Conservation (phyloP, 2,329 filamentous ascomycete species). For the Fusarium hostae region DNA sequence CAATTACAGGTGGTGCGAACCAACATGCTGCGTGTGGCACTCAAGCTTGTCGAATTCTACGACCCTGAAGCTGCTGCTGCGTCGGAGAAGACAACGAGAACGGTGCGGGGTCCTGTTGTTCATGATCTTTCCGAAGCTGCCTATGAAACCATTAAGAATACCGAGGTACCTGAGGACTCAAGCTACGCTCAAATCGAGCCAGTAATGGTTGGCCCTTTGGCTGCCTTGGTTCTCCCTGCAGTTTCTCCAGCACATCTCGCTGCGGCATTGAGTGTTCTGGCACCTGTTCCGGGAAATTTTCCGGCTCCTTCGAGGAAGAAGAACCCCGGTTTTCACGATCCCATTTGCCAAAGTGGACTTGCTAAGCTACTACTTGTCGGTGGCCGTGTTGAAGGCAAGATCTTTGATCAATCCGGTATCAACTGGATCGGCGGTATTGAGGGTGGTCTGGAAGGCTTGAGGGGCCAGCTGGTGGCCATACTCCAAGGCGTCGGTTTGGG, state of each 20-base stretch:
- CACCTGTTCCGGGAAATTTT: conserved; percentile 77
- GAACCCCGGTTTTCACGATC: conserved; percentile 84
- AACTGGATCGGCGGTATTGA: conserved; percentile 77
- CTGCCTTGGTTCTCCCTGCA: conserved; percentile 80
- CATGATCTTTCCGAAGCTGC: conserved; percentile 67
- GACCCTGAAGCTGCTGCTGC: conserved; percentile 59
- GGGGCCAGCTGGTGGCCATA: conserved; percentile 82
- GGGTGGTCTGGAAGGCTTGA: conserved; percentile 82
- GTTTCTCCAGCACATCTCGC: conserved; percentile 88
- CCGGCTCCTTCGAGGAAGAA: conserved; percentile 80
- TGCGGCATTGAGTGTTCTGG: conserved; percentile 80
- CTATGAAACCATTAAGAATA: conserved; percentile 59
- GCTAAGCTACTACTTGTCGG: conserved; percentile 89
- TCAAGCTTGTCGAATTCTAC: conserved; percentile 88
- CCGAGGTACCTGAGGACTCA: conserved; percentile 52
- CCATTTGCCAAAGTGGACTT: conserved; percentile 80
- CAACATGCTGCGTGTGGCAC: conserved; percentile 85
- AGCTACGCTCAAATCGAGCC: conserved; percentile 72
- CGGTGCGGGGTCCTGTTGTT: conserved; percentile 49
- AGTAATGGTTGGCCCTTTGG: conserved; percentile 83
- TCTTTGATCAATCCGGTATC: conserved; percentile 80
- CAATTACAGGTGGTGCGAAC: conserved; percentile 88
- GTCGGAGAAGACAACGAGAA: conserved; percentile 46
- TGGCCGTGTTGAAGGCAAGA: conserved; percentile 84
- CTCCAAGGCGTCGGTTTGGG: conserved; percentile 83